Percentiles rank a stretch among this genome's conserved stretches.
These are phyloP conservation scores for Lathyrus sativus DNA, from an alignment of 306 rosid species.

Conservation along the genomic window DNA sequence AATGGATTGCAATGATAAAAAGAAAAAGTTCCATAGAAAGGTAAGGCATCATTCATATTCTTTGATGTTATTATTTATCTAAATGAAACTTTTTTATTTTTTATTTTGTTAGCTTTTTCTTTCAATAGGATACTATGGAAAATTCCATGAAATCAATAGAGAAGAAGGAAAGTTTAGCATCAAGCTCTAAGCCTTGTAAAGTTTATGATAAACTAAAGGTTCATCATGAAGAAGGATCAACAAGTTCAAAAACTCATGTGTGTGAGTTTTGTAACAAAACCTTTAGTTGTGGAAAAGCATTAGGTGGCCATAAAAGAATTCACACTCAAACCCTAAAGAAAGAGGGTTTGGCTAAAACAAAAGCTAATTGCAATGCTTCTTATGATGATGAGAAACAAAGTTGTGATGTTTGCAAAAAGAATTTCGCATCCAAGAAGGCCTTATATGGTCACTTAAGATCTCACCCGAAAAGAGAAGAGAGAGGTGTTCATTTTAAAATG, in stretches of 20 bases:
- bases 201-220: neutral
- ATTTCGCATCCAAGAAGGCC: neutral
- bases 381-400: neutral
- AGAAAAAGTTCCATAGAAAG: neutral
- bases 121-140: neutral
- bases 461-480: neutral
- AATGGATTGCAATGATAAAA: neutral
- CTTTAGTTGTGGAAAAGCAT: constrained; percentile 4
- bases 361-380: neutral
- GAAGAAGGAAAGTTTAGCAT: no score
- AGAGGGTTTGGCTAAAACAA: neutral
- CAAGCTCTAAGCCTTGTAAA: neutral
- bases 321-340: neutral
- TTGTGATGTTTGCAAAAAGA: neutral
- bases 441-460: constrained; percentile 7
- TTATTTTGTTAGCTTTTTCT: neutral
- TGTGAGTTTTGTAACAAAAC: constrained; percentile 7
- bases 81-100: neutral
- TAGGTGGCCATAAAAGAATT: constrained; percentile 5
- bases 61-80: neutral
- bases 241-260: constrained; percentile 1
- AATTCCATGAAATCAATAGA: neutral
- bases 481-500: neutral
- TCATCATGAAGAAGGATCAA: neutral
- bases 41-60: neutral